Evolutionary conservation across 139 green algal genomes (phyloP), one percentile per base, ranked within the genome.

Genomic region (Gonium pectorale): DNA sequence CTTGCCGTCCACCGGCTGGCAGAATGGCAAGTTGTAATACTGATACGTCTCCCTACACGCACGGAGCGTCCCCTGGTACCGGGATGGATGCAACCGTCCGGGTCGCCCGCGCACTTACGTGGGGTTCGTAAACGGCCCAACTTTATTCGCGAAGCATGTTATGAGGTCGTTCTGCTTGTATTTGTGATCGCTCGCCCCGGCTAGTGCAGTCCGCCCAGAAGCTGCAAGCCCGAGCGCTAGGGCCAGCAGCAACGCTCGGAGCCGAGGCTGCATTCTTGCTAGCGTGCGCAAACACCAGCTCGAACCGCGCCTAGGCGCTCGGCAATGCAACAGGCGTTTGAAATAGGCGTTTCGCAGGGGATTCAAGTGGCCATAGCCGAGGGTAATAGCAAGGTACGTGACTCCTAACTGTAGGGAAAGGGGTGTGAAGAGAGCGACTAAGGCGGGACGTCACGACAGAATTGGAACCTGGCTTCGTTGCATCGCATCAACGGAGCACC

Each of bases 21-120:
- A 99, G 86, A 99, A 99, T 15, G 97, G 95, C 78, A 99, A 89
- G 64, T 94, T 94, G 89, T 98, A 99, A 83, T 98, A 99, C 89
- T 98, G 94, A 87, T 99, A 99, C 11, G 97, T 98, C 85, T 98
- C 96, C 75, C 94, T 96, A 92, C 84, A 52, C 19, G 26, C 11
- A 68, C 46, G 79, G n/a, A n/a, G n/a, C n/a, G n/a, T n/a, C n/a
- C n/a, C n/a, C n/a, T n/a, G n/a, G n/a, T n/a, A n/a, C n/a, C n/a
- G n/a, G n/a, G n/a, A n/a, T n/a, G n/a, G n/a, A n/a, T n/a, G 44
- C 64, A 31, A 37, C 46, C 6, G 19, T 33, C 5, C 43, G 26
- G 59, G 7, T 40, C 38, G 44, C 41, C 31, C 66, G 5, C 8
- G 38, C 13, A 74, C 54, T 37, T 22, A 71, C 88, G 92, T 95